Conservation (phyloP, 1,139 yeast genomes). For the Wickerhamomyces sp. region DNA sequence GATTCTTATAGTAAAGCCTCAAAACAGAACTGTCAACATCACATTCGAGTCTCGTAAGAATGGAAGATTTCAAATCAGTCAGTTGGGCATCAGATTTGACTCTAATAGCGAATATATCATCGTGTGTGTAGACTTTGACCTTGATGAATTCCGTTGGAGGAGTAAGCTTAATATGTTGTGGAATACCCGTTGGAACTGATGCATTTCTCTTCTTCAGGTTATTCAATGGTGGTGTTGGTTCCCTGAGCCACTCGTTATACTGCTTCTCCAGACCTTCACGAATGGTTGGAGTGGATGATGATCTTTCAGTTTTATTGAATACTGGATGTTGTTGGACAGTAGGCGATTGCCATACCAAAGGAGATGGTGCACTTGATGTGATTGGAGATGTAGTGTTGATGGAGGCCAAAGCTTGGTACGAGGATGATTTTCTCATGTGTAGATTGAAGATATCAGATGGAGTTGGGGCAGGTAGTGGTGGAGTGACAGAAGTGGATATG, state of each 20-base stretch:
- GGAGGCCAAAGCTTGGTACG: background rate
- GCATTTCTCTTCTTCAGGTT: conserved; percentile 5
- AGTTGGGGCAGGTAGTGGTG: conserved; percentile 19
- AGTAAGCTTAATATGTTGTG: background rate
- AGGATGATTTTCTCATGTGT: conserved; percentile 3
- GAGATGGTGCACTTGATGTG: conserved; percentile 4
- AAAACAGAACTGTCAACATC: conserved; percentile 8
- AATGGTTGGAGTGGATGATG: conserved; percentile 8
- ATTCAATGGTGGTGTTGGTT: conserved; percentile 16
- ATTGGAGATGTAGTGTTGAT: background rate
- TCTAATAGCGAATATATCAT: conserved; percentile 22
- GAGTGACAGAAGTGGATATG: conserved; percentile 20
- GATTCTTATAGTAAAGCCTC: conserved; percentile 17
- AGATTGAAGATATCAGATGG: background rate
- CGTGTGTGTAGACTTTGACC: conserved; percentile 17
- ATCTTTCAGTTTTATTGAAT: conserved; percentile 1
- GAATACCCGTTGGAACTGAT: conserved; percentile 4
- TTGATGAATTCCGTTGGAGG: conserved; percentile 8
- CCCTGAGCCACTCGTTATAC: conserved; percentile 11
- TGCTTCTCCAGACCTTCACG: conserved; percentile 3
- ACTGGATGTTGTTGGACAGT: conserved; percentile 4
- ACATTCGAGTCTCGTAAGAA: conserved; percentile 20
- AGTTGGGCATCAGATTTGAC: conserved; percentile 8
- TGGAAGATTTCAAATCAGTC: conserved; percentile 11
- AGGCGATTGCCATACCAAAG: conserved; percentile 18